Percentiles rank a stretch among this genome's conserved stretches.
phyloP scores from a whole-genome alignment of 139 green algal genomes.

The Micractinium conductrix region DNA sequence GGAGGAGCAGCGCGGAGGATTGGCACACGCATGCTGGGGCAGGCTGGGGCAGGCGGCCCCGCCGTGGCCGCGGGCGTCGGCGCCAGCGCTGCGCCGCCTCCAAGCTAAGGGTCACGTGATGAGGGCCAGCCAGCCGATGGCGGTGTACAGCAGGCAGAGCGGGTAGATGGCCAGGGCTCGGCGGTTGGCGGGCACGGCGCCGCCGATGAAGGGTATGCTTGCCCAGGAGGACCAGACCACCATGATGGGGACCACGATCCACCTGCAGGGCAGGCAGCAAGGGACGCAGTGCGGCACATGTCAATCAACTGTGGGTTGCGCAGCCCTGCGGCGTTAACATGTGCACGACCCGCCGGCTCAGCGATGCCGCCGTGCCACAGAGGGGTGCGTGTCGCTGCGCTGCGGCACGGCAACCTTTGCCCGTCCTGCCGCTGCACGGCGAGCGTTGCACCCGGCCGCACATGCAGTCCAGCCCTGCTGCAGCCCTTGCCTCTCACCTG shows the following conservation, averaged over 20 bases:
- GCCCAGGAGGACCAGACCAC: conserved; percentile 84
- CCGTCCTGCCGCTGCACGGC: too few species aligned
- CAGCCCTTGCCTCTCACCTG: conserved; percentile 11
- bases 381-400: too few species aligned
- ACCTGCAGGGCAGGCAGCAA: conserved; percentile 35
- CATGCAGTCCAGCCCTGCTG: too few species aligned
- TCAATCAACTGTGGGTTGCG: background rate
- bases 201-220: conserved; percentile 92
- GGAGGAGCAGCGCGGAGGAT: too few species aligned
- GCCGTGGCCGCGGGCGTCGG: too few species aligned
- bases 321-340: too few species aligned
- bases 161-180: conserved; percentile 92
- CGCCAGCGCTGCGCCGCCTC: too few species aligned
- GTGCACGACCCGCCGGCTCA: too few species aligned
- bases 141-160: conserved; percentile 90
- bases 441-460: too few species aligned
- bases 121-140: conserved; percentile 85
- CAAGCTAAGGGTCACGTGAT: conserved; percentile 63
- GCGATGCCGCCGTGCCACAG: too few species aligned
- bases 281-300: background rate
- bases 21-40: too few species aligned
- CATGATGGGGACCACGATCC: conserved; percentile 58
- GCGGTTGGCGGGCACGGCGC: conserved; percentile 71
- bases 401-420: background rate
- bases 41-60: too few species aligned